Base-by-base conservation (phyloP, 2,329 filamentous ascomycete species). In the Fusarium sp. region DNA sequence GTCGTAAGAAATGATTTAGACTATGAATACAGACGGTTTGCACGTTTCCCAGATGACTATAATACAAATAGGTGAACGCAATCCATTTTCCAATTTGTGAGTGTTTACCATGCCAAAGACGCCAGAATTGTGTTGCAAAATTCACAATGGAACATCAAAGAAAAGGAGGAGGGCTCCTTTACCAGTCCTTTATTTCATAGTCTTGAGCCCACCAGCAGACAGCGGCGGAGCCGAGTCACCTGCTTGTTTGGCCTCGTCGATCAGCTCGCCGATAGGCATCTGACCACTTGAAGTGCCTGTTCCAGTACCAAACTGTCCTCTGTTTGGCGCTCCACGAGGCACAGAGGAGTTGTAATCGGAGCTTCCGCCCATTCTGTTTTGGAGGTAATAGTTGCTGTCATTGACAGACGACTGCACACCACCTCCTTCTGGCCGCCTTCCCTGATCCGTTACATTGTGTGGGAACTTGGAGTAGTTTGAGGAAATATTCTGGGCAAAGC, bases 301-400 rank as follows among this genome's bases (percentile, higher is more conserved):
- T 1, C 31, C 23, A 4, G 27, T 29, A 0, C n/a, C 3, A 3
- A 60, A 27, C 7, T 27, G 37, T 25, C 56, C 56, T 7, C 54
- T 42, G 29, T 54, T 60, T 3, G 42, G 11, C 8, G 32, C 27
- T n/a, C 47, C 48, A 0, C 56, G 56, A 1, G 56, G 56, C 4
- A 60, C 37, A 3, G 23, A 59, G 1, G 32, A 25, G 4, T 43
- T 38, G 1, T 60, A 54, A 2, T 48, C 42, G 0, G 48, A 43
- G 10, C 23, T 11, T 14, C 37, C n/a, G 0, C 25, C 55, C 19
- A 8, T 43, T 21, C 9, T 47, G n/a, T 59, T 32, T n/a, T 59
- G 56, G 7, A 59, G 43, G 7, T 49, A 48, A 14, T 59, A 59
- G 37, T 59, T 37, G 9, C 42, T 53, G 7, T 59, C 55, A 2